Evolutionary conservation across 192 early-diverging fungal genomes (phyloP), one percentile per base, ranked within the genome.

Genomic region (Coemansia asiatica): DNA sequence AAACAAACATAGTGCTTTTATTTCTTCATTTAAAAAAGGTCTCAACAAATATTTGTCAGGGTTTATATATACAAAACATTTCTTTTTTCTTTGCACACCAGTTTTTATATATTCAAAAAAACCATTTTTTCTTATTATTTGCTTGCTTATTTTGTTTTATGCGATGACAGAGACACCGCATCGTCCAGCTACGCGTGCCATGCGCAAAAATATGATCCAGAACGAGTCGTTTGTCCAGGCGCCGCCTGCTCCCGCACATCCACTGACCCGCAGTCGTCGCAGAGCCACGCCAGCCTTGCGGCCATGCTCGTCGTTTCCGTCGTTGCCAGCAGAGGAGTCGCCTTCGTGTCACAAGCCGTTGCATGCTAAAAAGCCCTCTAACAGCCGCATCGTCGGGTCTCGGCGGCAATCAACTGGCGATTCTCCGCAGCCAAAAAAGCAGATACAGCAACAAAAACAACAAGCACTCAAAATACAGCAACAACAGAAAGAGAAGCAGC

Each of bases 291-390:
- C 61, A 5, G 46, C 22, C 7, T 68, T 74, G 35, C 50, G 72
- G n/a, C 53, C 77, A 4, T 75, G 51, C 26, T 51, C 66, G 27
- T 76, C 79, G 51, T 76, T 81, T n/a, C 79, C 73, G 0, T 60
- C 74, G 35, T 51, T 81, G 31, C 46, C 63, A 2, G 19, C 53
- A 29, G 38, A 51, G n/a, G 19, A 23, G 1, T 23, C 49, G 35
- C 35, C 35, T 6, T 36, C 35, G 13, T 36, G 35, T 36, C 35
- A 36, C 6, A 36, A 36, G 13, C 35, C 35, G 0, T 12, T 12
- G 35, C 35, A 10, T 36, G 35, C 35, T 6, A 36, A 36, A 1
- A 36, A 36, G 35, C 35, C 35, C 13, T 36, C 35, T 36, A 12
- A 12, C 35, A 36, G 35, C 35, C 35, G 35, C 35, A 12, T 36